Base-by-base conservation (phyloP, 2,329 filamentous ascomycete species). In the Talaromyces sp. region DNA sequence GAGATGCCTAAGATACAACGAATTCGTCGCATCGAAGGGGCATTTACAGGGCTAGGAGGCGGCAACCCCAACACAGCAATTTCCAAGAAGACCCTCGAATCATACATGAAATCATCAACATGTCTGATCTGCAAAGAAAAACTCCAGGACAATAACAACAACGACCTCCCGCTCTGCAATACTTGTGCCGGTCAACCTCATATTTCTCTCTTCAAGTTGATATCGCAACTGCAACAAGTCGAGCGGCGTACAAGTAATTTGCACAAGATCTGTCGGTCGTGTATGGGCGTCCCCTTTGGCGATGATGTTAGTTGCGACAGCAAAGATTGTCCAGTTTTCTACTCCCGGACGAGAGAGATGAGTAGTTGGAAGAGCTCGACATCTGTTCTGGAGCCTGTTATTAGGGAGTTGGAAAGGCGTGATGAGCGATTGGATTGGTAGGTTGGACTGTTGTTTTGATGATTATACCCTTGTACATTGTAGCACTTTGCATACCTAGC, bases 1-100 rank as follows among this genome's bases (percentile, higher is more conserved):
- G 93, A 97, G 77, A 96, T 98, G 92, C 94, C 94, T 54, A 97
- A 96, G 75, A 83, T 95, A 22, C 90, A 93, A 73, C 88, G 90
- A 9, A 86, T 94, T 54, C 85, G 89, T 33, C 86, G 85, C 63
- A 78, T 91, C n/a, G 82, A 84, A 65, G 73, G 73, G 9, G 71
- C 73, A 67, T 75, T 63, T 48, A 75, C 70, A 1, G 69, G 64
- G 9, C 16, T 61, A 33, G 43, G 37, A 19, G 70, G 70, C 70
- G 78, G 56, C 39, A 50, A 47, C 35, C 31, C 43, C 35, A 52
- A 56, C 37, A 19, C 37, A 9, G 22, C 39, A 33, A 63, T 35
- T 7, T 63, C 78, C 70, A 89, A 85, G 73, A 90, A 86, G 75
- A 97, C 93, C 0, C 84, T 99, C n/a, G 95, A 98, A 73, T 90